Evolutionary conservation across 225 moss, liverwort and hornwort species (phyloP).

Genomic region (Lunularia cruciata): DNA sequence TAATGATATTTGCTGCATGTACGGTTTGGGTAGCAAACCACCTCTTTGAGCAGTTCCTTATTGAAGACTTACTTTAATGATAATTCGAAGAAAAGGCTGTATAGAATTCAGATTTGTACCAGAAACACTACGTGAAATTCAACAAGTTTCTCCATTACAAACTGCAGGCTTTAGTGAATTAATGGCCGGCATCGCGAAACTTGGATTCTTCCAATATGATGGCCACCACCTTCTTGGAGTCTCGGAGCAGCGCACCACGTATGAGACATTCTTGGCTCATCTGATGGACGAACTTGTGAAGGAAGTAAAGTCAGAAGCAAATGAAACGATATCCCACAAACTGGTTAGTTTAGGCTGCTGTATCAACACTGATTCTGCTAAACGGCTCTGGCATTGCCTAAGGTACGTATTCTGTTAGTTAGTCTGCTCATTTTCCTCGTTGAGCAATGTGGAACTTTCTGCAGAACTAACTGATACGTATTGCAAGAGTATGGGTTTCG

Average conservation of each 20-base stretch:
- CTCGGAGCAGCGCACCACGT: slow-evolving; percentile 37
- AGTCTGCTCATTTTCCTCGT: too few species aligned
- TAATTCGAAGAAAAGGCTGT: background rate
- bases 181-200: slow-evolving; percentile 70
- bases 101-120: background rate
- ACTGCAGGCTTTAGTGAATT: slow-evolving; percentile 71
- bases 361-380: slow-evolving; percentile 50
- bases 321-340: slow-evolving; percentile 37
- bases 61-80: background rate
- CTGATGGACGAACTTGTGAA: slow-evolving; percentile 43
- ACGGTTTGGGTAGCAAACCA: background rate
- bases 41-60: background rate
- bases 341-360: slow-evolving; percentile 57
- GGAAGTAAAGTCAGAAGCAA: slow-evolving; percentile 25
- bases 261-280: slow-evolving; percentile 43
- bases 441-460: too few species aligned
- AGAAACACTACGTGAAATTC: too few species aligned
- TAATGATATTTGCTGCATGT: too few species aligned
- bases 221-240: slow-evolving; percentile 43
- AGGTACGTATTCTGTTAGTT: too few species aligned
- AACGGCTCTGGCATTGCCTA: slow-evolving; percentile 64
- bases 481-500: too few species aligned
- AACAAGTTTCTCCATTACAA: background rate
- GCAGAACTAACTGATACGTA: too few species aligned
- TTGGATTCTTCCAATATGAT: slow-evolving; percentile 68